These are phyloP conservation scores for Apiospora rasikravindrae DNA, from an alignment of 2,329 filamentous ascomycete species.

Conservation along the genomic window DNA sequence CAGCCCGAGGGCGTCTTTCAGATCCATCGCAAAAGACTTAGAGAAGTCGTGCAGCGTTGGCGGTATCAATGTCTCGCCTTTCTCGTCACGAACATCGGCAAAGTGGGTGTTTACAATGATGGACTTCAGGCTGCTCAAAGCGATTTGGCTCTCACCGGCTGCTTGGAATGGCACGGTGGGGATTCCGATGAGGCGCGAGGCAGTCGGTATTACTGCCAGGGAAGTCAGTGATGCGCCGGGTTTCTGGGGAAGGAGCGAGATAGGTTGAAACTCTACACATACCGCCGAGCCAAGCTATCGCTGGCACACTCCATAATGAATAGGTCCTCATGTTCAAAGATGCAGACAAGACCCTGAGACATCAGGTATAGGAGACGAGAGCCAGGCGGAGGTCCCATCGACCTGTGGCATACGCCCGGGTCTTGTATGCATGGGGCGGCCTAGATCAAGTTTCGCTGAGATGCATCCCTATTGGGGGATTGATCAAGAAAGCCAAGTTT, in stretches of 20 bases:
- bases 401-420: not conserved
- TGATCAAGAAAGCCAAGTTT: not conserved
- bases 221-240: not conserved
- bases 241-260: not conserved
- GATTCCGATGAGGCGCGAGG: conserved; percentile 36
- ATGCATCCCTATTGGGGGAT: not conserved
- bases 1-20: conserved; percentile 37
- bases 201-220: conserved; percentile 25
- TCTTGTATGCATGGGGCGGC: not conserved
- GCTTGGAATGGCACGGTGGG: conserved; percentile 42
- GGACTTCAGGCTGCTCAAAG: conserved; percentile 34
- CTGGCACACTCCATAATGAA: not conserved
- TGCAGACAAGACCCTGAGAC: not conserved
- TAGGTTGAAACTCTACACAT: not conserved
- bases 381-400: not conserved
- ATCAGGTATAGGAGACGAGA: not conserved
- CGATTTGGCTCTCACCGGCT: conserved; percentile 33
- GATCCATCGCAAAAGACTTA: conserved; percentile 47
- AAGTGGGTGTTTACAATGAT: conserved; percentile 52
- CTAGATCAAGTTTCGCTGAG: not conserved
- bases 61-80: conserved; percentile 57
- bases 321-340: not conserved
- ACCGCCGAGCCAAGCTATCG: conserved; percentile 2
- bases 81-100: conserved; percentile 45
- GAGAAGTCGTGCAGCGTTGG: conserved; percentile 55